Conservation (phyloP, 176 grass and related monocot genomes). For the Cenchrus fungigraminus region DNA sequence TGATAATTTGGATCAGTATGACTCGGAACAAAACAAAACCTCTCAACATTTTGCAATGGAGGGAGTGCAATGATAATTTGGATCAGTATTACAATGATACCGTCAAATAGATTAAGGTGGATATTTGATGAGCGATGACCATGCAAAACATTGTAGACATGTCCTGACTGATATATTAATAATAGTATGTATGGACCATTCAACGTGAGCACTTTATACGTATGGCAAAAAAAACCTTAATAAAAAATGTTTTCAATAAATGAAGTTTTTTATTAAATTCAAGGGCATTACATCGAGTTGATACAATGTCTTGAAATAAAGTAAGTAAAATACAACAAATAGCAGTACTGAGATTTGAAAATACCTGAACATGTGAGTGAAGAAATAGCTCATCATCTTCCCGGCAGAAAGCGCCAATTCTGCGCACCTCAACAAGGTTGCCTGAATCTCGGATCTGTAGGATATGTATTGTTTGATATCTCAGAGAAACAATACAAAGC, state of each 20-base stretch:
- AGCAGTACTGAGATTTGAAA: neutral
- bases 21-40: too few species aligned
- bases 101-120: neutral
- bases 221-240: conserved; percentile 2
- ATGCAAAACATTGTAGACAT: neutral
- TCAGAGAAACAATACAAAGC: conserved; percentile 87
- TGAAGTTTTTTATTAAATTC: too few species aligned
- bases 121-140: neutral
- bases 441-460: conserved; percentile 88
- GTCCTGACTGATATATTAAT: neutral
- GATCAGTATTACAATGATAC: too few species aligned
- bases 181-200: neutral
- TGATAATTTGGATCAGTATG: neutral
- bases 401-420: conserved; percentile 79
- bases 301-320: neutral
- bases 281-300: too few species aligned
- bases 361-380: conserved; percentile 87
- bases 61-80: neutral
- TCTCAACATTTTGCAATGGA: too few species aligned
- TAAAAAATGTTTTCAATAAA: neutral
- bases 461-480: conserved; percentile 95
- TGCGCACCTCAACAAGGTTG: conserved; percentile 93
- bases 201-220: neutral
- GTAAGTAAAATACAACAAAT: neutral
- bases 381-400: conserved; percentile 95